Base-by-base conservation (phyloP, 352 stramenopile species). In the Salisapilia sapeloensis region DNA sequence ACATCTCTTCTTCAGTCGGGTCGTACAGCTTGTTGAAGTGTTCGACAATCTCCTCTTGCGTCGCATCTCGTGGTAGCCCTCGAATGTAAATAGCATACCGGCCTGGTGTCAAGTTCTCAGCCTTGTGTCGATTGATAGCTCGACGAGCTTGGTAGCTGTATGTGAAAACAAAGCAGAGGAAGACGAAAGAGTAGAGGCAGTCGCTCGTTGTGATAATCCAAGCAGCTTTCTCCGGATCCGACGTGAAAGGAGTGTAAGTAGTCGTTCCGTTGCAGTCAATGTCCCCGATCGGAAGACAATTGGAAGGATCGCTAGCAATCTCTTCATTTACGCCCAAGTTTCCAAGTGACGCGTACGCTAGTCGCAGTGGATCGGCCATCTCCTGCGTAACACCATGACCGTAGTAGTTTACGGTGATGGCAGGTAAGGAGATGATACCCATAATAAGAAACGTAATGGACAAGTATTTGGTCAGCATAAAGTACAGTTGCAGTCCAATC, bases 401-500 rank as follows among this genome's bases (percentile, higher is more conserved):
- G 12, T 46, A 52, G n/a, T 48, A 29, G 39, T 72, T 63, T 11
- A 69, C 18, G 24, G 60, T 42, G 21, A 72, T 53, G 1, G 40
- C 31, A 21, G 59, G 56, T 13, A 69, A 35, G n/a, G 59, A 32
- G 4, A 66, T 29, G n/a, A 62, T 40, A 2, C 51, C 54, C 50
- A 75, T 66, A 28, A 41, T 16, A 1, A 62, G 9, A 25, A 75
- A 65, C 2, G 40, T 23, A 6, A 56, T 36, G 11, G 34, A 47
- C 10, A 61, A 14, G 23, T 67, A 66, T 35, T 67, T 66, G 16
- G 51, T 64, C 4, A 75, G 34, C 54, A 71, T 69, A 28, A 75
- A 75, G 29, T 75, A 75, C 9, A 75, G 48, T 38, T 64, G 55
- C 38, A 75, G 57, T 11, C 60, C 60, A 22, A 75, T 64, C 10